Evolutionary conservation across 495 filamentous ascomycete genomes (phyloP), one percentile per base, ranked within the genome.

Genomic region (Neurospora sp.): DNA sequence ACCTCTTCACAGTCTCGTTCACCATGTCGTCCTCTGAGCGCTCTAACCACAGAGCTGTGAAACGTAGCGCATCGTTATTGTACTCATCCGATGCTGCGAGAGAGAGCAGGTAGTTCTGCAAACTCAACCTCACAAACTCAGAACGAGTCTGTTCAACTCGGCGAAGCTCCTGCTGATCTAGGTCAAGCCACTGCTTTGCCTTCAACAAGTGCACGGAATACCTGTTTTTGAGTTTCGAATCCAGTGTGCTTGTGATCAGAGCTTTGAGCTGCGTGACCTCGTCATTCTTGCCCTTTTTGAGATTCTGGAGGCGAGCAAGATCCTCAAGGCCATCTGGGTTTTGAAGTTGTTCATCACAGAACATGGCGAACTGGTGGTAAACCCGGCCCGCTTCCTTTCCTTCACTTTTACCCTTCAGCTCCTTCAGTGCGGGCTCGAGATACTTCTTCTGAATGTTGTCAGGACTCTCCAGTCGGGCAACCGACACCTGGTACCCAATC

Each of bases 1-100:
- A 84, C 75, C 86, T 87, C 53, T 83, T 85, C 35, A 96, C 94
- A 4, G 93, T 91, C 39, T 86, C 84, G 75, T 98, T 98, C 4
- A 92, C 90, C 40, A 89, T 87, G 4, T 86, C 80, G 73, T 89
- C 89, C 27, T 89, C 88, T 1, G 91, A 90, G 68, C 94, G 87
- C 77, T 97, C 93, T 31, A 98, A 85, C 96, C 96, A 99, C 10
- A 99, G 81, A 8, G 96, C 92, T 74, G 94, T 94, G 79, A 99
- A 98, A n/a, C 96, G 90, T 42, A 99, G 87, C 20, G 92, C 90
- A 80, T 97, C 93, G 72, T 91, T 94, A 78, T 98, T 92, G 78
- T 94, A 92, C 45, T 91, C 87, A 78, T 99, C 94, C 42, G 91
- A 94, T 40, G 94, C 93, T 53, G 86, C 86, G 27, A 99, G 85